Evolutionary conservation across 2,329 filamentous ascomycete species (phyloP), one percentile per base, ranked within the genome.

Genomic region (Phyllosticta citrichinensis): DNA sequence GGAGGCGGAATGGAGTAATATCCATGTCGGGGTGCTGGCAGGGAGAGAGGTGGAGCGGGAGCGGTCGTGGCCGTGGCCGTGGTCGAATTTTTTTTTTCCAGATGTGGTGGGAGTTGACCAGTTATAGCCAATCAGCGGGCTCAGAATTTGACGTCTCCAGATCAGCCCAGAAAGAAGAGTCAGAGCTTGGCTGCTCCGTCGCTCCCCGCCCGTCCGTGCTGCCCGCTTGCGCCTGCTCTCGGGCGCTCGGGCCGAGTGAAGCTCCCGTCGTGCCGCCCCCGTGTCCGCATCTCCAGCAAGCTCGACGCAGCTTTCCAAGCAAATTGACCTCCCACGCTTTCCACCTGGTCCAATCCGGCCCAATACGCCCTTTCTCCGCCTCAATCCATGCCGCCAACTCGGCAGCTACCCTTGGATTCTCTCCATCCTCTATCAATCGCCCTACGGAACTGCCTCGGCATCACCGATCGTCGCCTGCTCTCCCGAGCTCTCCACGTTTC

Each of bases 351-450:
- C n/a, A 2, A n/a, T 8, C 4, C 17, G 40, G 40, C 40, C n/a
- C 17, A n/a, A 14, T n/a, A n/a, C 40, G 14, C n/a, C 14, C 40
- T 47, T 8, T 14, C 12, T 47, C 5, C 27, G 27, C 58, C 47
- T 52, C 69, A 73, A 73, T 77, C 77, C 71, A 79, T 79, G 76
- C 75, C 71, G 70, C 70, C 70, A 68, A 72, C 72, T 70, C 74
- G 74, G 66, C 68, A 73, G 50, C 67, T 72, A 63, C 74, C 70
- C 69, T 71, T 74, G 70, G 74, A 74, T 71, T 75, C 74, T 71
- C 72, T 76, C 67, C 69, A 74, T 66, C 71, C 74, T 67, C 66
- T 69, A 69, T 75, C 75, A 75, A 73, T 22, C 55, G 55, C 55
- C 53, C 10, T 51, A 17, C 55, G 52, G 54, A 24, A 47, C 27